Conservation (phyloP, 768 basidiomycete genomes). For the Naematelia encephala region DNA sequence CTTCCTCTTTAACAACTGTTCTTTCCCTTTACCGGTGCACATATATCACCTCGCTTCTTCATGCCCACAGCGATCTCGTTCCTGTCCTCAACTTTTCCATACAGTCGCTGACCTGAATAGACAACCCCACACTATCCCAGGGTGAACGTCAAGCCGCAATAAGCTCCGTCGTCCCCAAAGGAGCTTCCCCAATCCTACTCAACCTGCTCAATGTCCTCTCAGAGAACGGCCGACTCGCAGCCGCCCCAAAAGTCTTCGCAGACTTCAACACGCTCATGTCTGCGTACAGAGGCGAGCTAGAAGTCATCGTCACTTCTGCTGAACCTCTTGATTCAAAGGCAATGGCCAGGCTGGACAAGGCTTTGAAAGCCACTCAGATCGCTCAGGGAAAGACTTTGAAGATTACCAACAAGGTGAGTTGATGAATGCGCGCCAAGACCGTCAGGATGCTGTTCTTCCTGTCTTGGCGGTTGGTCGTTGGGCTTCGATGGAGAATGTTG, state of each 20-base stretch:
- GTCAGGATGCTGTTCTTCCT: no score
- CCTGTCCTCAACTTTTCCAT: no score
- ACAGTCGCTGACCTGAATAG: conserved; percentile 24
- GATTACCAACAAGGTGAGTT: conserved; percentile 79
- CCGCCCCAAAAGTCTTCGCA: conserved; percentile 79
- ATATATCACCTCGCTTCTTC: background rate
- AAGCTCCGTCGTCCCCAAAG: conserved; percentile 59
- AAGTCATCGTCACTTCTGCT: conserved; percentile 86
- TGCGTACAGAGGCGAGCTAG: conserved; percentile 87
- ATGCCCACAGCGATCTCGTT: no score
- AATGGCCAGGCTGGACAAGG: conserved; percentile 70
- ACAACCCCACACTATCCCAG: conserved; percentile 84
- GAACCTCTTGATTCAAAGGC: conserved; percentile 69
- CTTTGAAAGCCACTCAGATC: conserved; percentile 79
- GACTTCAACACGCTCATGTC: conserved; percentile 87
- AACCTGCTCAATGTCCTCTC: conserved; percentile 85
- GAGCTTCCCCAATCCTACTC: conserved; percentile 66
- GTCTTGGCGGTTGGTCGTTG: no score
- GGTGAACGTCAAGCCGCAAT: conserved; percentile 72
- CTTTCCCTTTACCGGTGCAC: background rate
- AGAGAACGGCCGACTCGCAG: conserved; percentile 85
- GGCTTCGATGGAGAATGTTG: no score
- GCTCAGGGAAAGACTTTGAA: conserved; percentile 87
- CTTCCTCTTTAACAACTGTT: background rate
- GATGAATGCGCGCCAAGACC: no score